Evolutionary conservation across 768 basidiomycete genomes (phyloP).

Genomic region (Mycena epipterygia): DNA sequence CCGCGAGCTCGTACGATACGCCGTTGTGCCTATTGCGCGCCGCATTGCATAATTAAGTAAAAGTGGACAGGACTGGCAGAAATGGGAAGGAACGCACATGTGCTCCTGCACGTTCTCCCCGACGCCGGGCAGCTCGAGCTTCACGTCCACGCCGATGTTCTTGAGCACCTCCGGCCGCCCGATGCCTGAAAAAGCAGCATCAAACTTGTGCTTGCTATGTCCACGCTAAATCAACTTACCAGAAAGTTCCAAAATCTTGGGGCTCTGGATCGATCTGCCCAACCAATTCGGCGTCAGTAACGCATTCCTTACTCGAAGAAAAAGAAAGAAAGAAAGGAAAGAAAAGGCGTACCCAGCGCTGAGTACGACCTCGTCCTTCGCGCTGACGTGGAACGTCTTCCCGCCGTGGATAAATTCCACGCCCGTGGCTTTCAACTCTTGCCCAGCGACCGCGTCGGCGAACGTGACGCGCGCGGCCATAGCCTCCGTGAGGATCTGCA

Average conservation of each 20-base stretch:
- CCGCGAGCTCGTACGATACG: constrained; percentile 25
- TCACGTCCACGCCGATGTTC: constrained; percentile 52
- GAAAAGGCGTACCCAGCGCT: constrained; percentile 53
- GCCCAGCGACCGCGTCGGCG: constrained; percentile 25
- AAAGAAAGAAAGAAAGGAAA: no score
- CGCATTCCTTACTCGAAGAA: no score
- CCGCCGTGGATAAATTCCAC: constrained; percentile 58
- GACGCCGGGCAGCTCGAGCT: constrained; percentile 54
- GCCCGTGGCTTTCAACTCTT: constrained; percentile 56
- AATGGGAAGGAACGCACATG: constrained; percentile 21
- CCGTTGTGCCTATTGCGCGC: constrained; percentile 10
- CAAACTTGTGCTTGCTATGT: neutral
- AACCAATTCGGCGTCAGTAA: no score
- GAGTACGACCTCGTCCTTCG: constrained; percentile 65
- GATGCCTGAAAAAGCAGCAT: neutral
- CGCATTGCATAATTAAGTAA: no score
- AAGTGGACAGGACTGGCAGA: neutral
- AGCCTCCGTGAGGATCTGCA: constrained; percentile 36
- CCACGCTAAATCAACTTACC: neutral
- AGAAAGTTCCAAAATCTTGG: constrained; percentile 21
- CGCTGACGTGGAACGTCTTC: constrained; percentile 50
- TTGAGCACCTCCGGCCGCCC: constrained; percentile 46
- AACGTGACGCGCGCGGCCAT: constrained; percentile 45
- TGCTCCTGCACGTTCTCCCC: constrained; percentile 71
- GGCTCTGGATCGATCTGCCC: constrained; percentile 4